Conservation (phyloP, 2,329 filamentous ascomycete species). For the Exophiala xenobiotica region DNA sequence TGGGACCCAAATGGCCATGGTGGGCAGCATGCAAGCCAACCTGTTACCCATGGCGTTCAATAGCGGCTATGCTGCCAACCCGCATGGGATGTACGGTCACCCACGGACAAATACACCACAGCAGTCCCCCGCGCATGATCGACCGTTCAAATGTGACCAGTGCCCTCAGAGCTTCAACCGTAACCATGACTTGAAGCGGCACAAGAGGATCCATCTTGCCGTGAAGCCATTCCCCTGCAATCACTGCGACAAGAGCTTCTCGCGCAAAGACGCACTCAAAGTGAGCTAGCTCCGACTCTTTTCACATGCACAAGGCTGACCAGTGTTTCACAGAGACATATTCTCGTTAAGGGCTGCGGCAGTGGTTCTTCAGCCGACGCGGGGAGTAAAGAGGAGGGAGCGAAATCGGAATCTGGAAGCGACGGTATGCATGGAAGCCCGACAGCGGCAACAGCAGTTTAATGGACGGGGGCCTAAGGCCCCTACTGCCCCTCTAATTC, state of each 20-base stretch:
- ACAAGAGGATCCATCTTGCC: slow-evolving; percentile 90
- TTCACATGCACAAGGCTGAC: slow-evolving; percentile 29
- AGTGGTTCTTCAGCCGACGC: slow-evolving; percentile 33
- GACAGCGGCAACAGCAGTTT: slow-evolving; percentile 20
- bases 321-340: slow-evolving; percentile 55
- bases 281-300: slow-evolving; percentile 54
- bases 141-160: slow-evolving; percentile 91
- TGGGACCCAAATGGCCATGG: slow-evolving; percentile 67
- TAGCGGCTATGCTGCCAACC: slow-evolving; percentile 58
- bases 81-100: slow-evolving; percentile 61
- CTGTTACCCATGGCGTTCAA: slow-evolving; percentile 59
- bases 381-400: slow-evolving; percentile 21
- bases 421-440: slow-evolving; percentile 24
- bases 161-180: slow-evolving; percentile 93
- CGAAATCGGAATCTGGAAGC: slow-evolving; percentile 30
- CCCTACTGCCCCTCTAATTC: background rate
- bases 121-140: slow-evolving; percentile 63
- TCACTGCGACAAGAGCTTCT: slow-evolving; percentile 95
- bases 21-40: slow-evolving; percentile 58
- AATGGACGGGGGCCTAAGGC: background rate
- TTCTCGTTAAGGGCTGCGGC: slow-evolving; percentile 67
- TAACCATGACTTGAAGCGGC: slow-evolving; percentile 93
- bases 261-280: slow-evolving; percentile 94
- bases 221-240: slow-evolving; percentile 94
- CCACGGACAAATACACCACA: slow-evolving; percentile 54